Conservation (phyloP, 1,284 basidiomycete species). For the Sanguinoderma infundibulare region DNA sequence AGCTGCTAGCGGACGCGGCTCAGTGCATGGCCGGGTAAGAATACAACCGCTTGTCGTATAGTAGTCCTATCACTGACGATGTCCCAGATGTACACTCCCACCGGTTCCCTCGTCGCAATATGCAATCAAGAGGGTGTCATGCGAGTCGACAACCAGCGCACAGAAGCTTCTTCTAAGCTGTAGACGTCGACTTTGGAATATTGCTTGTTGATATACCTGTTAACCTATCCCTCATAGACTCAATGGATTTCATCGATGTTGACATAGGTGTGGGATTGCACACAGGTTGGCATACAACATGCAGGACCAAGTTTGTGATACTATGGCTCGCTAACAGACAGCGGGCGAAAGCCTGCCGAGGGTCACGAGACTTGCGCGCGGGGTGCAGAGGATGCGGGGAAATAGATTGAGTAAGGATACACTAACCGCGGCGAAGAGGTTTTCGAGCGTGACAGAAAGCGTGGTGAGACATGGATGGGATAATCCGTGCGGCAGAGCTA, state of each 20-base stretch:
- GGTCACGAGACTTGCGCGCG: neutral
- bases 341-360: neutral
- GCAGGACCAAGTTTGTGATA: slow-evolving; percentile 13
- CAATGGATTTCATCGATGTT: neutral
- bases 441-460: slow-evolving; percentile 28
- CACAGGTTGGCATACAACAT: slow-evolving; percentile 14
- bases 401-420: slow-evolving; percentile 29
- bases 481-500: slow-evolving; percentile 31
- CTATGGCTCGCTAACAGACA: slow-evolving; percentile 8
- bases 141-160: slow-evolving; percentile 47
- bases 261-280: slow-evolving; percentile 6
- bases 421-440: slow-evolving; percentile 29
- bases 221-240: neutral
- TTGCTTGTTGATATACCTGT: neutral
- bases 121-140: slow-evolving; percentile 86
- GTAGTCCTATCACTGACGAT: neutral
- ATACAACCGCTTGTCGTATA: neutral
- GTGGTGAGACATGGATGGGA: slow-evolving; percentile 31
- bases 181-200: neutral
- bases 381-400: slow-evolving; percentile 11
- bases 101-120: slow-evolving; percentile 76
- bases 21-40: slow-evolving; percentile 75
- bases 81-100: slow-evolving; percentile 72
- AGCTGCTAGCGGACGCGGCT: slow-evolving; percentile 73
- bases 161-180: slow-evolving; percentile 11